These are phyloP conservation scores for Passiflora organensis DNA, from an alignment of 345 rosid species.

Conservation along the genomic window DNA sequence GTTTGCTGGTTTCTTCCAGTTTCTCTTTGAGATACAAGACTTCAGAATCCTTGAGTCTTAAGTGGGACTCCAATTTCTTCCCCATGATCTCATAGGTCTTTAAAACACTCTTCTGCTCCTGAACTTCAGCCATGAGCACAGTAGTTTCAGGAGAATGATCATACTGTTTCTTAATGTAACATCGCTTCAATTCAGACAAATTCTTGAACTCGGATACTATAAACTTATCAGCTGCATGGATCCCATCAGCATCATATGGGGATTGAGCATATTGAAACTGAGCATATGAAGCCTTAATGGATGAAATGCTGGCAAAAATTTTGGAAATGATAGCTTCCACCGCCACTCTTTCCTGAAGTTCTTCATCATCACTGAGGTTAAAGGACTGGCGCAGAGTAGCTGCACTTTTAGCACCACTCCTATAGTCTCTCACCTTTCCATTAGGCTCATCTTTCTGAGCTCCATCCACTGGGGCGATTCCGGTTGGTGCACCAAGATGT, in stretches of 20 bases:
- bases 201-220: conserved; percentile 57
- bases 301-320: conserved; percentile 68
- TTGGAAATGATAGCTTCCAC: conserved; percentile 70
- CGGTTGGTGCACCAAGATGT: conserved; percentile 46
- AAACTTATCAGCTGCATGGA: conserved; percentile 59
- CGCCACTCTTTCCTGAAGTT: conserved; percentile 31
- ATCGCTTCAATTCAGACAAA: conserved; percentile 74
- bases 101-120: conserved; percentile 58
- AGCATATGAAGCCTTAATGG: conserved; percentile 69
- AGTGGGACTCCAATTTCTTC: conserved; percentile 70
- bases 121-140: conserved; percentile 57
- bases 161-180: conserved; percentile 63
- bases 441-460: conserved; percentile 39
- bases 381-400: conserved; percentile 38
- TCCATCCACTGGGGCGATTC: conserved; percentile 56
- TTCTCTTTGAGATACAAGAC: conserved; percentile 57
- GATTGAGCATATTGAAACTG: conserved; percentile 76
- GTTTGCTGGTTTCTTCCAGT: conserved; percentile 37
- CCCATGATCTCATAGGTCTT: conserved; percentile 60
- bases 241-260: conserved; percentile 72
- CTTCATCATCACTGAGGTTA: conserved; percentile 37
- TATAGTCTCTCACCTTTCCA: conserved; percentile 32
- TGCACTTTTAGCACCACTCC: conserved; percentile 18
- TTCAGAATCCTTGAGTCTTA: conserved; percentile 73
- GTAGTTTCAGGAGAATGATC: conserved; percentile 57